phyloP scores from a whole-genome alignment of 73 alveolate species.

The Tetrahymena malaccensis region DNA sequence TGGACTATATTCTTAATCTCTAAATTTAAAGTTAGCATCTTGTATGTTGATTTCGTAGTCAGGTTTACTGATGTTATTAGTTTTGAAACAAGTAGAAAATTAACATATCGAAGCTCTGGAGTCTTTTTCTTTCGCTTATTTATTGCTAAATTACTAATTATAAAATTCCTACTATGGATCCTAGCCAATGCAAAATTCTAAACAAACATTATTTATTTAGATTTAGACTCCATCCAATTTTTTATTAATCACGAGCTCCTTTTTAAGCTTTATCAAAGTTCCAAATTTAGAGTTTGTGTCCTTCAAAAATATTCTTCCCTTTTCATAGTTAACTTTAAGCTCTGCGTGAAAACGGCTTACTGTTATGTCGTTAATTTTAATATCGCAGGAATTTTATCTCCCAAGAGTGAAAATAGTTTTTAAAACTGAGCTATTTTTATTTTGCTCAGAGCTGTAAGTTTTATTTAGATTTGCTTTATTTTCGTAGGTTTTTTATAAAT shows the following conservation, averaged over 20 bases:
- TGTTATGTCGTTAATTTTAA: not conserved
- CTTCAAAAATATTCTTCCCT: not conserved
- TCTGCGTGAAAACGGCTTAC: not conserved
- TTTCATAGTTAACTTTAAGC: not conserved
- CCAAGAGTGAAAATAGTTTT: not conserved
- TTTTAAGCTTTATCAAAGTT: not conserved
- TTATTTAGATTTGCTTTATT: not conserved
- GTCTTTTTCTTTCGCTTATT: not conserved
- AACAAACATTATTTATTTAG: not conserved
- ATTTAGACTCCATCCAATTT: not conserved
- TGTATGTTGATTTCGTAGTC: not conserved
- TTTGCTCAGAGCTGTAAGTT: not conserved
- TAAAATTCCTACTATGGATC: not conserved
- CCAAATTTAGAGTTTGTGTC: not conserved
- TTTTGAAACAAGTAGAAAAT: not conserved
- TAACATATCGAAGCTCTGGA: not conserved
- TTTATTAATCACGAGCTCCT: not conserved
- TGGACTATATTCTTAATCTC: not conserved
- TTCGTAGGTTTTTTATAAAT: not conserved
- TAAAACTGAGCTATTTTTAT: not conserved
- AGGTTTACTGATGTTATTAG: not conserved
- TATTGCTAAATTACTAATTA: not conserved
- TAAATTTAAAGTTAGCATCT: not conserved
- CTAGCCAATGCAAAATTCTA: not conserved
- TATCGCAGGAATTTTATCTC: not conserved